phyloP scores from a whole-genome alignment of 768 basidiomycete genomes.

The Hydnum rufescens region DNA sequence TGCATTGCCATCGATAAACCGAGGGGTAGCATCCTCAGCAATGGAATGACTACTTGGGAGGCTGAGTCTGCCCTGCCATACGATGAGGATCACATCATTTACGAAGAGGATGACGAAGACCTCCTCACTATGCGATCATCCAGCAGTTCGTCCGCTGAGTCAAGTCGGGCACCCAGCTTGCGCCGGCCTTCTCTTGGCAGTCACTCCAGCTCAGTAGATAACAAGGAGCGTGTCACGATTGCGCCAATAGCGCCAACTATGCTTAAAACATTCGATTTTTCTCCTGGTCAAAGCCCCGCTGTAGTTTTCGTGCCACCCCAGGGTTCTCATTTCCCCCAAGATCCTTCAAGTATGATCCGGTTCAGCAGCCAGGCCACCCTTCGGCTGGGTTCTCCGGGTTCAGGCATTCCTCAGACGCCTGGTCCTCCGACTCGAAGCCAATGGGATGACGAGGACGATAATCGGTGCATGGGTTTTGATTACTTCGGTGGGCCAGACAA shows the following conservation, averaged over 20 bases:
- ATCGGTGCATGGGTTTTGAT: conserved; percentile 31
- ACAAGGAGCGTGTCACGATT: conserved; percentile 42
- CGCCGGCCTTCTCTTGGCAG: conserved; percentile 1
- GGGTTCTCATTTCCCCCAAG: conserved; percentile 11
- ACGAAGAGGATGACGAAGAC: conserved; percentile 17
- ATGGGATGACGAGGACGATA: conserved; percentile 20
- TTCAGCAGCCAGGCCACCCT: neutral
- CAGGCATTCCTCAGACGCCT: conserved; percentile 10
- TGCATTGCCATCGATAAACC: conserved; percentile 55
- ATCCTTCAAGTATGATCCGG: neutral
- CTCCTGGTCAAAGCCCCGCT: conserved; percentile 9
- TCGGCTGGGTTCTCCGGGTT: conserved; percentile 11
- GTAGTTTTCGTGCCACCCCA: conserved; percentile 12
- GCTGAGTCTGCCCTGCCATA: neutral
- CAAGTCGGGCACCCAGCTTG: conserved; percentile 8
- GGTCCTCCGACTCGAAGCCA: conserved; percentile 12
- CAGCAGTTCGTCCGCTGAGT: conserved; percentile 13
- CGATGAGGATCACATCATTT: neutral
- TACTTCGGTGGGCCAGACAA: conserved; percentile 37
- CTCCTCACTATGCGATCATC: conserved; percentile 48
- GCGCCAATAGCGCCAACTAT: conserved; percentile 62
- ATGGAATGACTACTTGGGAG: neutral
- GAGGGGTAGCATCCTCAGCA: neutral
- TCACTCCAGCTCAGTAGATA: conserved; percentile 4
- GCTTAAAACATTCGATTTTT: conserved; percentile 40